phyloP scores from a whole-genome alignment of 2,329 filamentous ascomycete species.

The Knufia petricola region DNA sequence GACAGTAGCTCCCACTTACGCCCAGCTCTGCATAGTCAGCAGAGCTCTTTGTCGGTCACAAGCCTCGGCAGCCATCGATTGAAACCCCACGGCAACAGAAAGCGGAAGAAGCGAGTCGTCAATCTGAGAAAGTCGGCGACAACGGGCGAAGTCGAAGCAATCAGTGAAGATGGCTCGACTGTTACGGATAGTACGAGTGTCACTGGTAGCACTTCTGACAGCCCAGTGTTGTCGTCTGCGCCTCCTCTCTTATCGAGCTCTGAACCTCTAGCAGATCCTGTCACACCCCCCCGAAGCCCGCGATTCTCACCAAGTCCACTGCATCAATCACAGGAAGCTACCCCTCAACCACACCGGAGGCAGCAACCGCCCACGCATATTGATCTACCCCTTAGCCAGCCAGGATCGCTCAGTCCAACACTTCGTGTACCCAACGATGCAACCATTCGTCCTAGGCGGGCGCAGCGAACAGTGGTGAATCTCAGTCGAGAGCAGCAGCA shows the following conservation, averaged over 20 bases:
- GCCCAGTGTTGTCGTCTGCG: conserved; percentile 43
- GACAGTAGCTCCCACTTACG: conserved; percentile 63
- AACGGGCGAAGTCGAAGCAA: conserved; percentile 32
- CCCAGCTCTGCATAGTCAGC: conserved; percentile 25
- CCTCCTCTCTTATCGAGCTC: conserved; percentile 40
- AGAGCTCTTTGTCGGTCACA: conserved; percentile 31
- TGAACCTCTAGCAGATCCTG: conserved; percentile 47
- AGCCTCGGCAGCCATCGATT: conserved; percentile 32
- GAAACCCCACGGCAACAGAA: conserved; percentile 33
- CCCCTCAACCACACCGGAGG: not conserved
- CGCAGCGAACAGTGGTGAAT: conserved; percentile 11
- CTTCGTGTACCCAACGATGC: conserved; percentile 2
- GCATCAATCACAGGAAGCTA: not conserved
- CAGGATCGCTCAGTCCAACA: not conserved
- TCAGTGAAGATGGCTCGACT: conserved; percentile 34
- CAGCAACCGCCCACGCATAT: conserved; percentile 1
- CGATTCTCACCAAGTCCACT: not conserved
- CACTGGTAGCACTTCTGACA: conserved; percentile 30
- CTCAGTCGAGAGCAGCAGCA: not conserved
- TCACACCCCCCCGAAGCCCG: conserved; percentile 44
- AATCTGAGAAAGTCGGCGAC: conserved; percentile 34
- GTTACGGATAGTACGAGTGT: conserved; percentile 23
- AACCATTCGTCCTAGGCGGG: conserved; percentile 16
- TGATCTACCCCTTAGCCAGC: not conserved
- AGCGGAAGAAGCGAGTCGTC: conserved; percentile 41